Percentiles rank a stretch among this genome's conserved stretches.
phyloP scores from a whole-genome alignment of 768 basidiomycete species.

The Gelatoporia subvermispora region DNA sequence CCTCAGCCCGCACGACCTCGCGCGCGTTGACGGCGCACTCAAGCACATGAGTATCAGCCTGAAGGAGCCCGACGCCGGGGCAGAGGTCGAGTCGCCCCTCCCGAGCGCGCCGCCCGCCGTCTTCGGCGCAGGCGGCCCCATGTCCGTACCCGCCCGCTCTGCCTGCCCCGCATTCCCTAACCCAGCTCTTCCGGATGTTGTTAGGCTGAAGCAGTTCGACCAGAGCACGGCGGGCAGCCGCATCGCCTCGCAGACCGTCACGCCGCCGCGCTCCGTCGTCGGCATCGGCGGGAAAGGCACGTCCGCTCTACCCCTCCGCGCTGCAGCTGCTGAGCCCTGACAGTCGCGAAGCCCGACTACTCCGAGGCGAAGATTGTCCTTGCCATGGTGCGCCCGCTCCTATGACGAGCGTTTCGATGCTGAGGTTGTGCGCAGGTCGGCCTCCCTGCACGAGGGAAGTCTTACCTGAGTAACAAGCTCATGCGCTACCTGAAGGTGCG shows the following conservation, averaged over 20 bases:
- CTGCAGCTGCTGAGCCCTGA: slow-evolving; percentile 2
- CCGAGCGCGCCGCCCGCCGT: slow-evolving; percentile 39
- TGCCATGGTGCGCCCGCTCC: slow-evolving; percentile 67
- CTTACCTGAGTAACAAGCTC: slow-evolving; percentile 96
- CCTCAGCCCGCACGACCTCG: slow-evolving; percentile 40
- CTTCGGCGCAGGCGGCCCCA: slow-evolving; percentile 74
- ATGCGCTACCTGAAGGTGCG: slow-evolving; percentile 88
- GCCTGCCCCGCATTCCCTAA: no score
- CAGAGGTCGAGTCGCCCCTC: not conserved
- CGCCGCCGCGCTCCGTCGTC: slow-evolving; percentile 78
- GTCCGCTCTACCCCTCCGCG: not conserved
- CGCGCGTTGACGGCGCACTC: slow-evolving; percentile 46
- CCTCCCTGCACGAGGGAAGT: slow-evolving; percentile 96
- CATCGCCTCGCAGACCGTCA: slow-evolving; percentile 66
- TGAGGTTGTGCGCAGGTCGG: slow-evolving; percentile 60
- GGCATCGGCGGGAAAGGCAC: slow-evolving; percentile 83
- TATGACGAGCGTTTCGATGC: not conserved
- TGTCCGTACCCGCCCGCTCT: slow-evolving; percentile 39
- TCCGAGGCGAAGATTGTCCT: slow-evolving; percentile 98
- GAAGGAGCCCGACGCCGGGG: slow-evolving; percentile 18
- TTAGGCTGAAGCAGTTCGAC: slow-evolving; percentile 77
- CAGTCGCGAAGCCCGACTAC: slow-evolving; percentile 95
- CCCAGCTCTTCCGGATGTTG: not conserved
- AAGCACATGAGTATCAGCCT: slow-evolving; percentile 40
- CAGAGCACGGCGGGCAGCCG: slow-evolving; percentile 62